These are phyloP conservation scores for Iberis pinnata DNA, from an alignment of 345 rosid genomes.

Conservation along the genomic window DNA sequence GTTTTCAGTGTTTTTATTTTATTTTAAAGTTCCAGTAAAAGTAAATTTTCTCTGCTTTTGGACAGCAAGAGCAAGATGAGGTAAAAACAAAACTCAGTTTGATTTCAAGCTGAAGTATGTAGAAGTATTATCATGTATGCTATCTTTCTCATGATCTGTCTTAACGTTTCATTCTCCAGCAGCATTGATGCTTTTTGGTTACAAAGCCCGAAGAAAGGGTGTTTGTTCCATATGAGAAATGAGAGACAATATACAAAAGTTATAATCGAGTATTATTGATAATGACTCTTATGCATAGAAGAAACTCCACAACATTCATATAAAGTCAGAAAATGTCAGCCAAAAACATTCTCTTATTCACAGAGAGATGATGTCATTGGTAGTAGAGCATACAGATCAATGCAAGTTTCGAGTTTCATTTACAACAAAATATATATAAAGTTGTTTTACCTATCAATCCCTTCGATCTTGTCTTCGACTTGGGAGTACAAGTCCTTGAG, in stretches of 20 bases:
- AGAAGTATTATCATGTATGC: slow-evolving; percentile 45
- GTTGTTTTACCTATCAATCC: slow-evolving; percentile 60
- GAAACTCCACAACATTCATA: slow-evolving; percentile 17
- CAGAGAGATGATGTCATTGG: slow-evolving; percentile 28
- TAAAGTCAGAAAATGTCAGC: slow-evolving; percentile 25
- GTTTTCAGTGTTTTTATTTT: no score
- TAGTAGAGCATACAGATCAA: slow-evolving; percentile 6
- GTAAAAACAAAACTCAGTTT: no score
- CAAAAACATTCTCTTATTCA: slow-evolving; percentile 31
- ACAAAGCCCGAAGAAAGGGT: no score
- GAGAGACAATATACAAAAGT: background rate
- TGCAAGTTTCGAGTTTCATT: slow-evolving; percentile 11
- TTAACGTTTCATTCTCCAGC: no score
- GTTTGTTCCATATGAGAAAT: background rate
- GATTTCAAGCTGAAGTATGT: slow-evolving; percentile 91
- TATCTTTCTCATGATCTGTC: background rate
- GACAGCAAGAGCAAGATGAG: no score
- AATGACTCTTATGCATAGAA: background rate
- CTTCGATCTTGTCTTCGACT: slow-evolving; percentile 98
- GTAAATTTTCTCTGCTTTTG: no score
- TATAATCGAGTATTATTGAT: background rate
- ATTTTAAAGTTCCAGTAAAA: no score
- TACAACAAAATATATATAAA: slow-evolving; percentile 1
- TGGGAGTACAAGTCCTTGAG: slow-evolving; percentile 83
- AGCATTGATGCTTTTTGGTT: no score